phyloP scores from a whole-genome alignment of 768 basidiomycete genomes.

The Auriscalpium microsporum region DNA sequence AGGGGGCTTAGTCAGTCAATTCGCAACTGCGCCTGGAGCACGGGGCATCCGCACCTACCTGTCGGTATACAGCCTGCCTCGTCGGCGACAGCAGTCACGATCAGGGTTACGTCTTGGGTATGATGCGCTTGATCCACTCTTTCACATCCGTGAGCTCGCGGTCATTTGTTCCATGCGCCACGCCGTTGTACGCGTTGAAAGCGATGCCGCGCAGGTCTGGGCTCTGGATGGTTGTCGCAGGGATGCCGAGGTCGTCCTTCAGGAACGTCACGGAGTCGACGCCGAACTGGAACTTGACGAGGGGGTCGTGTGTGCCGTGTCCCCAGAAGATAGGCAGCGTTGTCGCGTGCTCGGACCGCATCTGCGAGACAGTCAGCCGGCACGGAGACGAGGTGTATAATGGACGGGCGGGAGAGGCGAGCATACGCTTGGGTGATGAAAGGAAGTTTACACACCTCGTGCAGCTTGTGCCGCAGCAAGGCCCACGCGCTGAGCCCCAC shows the following conservation, averaged over 20 bases:
- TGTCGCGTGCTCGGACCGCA: constrained; percentile 49
- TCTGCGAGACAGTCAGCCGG: constrained; percentile 30
- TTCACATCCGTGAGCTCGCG: constrained; percentile 65
- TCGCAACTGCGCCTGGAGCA: too few relatives aligned
- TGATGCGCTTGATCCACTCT: constrained; percentile 55
- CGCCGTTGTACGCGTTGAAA: constrained; percentile 58
- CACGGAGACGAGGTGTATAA: too few relatives aligned
- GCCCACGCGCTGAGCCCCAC: constrained; percentile 75
- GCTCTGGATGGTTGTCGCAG: constrained; percentile 22
- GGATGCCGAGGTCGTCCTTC: constrained; percentile 42
- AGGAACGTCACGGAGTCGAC: constrained; percentile 50
- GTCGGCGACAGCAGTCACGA: too few relatives aligned
- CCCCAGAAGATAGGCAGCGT: constrained; percentile 80
- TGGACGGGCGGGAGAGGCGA: background rate
- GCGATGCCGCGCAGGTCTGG: constrained; percentile 45
- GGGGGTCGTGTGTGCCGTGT: constrained; percentile 68
- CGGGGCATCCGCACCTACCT: too few relatives aligned
- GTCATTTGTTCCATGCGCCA: constrained; percentile 57
- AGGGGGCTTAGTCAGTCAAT: background rate
- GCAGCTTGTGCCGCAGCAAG: constrained; percentile 56
- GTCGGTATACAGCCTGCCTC: too few relatives aligned
- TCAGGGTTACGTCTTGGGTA: constrained; percentile 24
- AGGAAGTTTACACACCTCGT: constrained; percentile 39
- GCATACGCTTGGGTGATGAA: background rate
- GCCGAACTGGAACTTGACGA: constrained; percentile 54